Percentiles rank a stretch among this genome's conserved stretches.
phyloP scores from a whole-genome alignment of 2,329 filamentous ascomycete species.

The Hortaea werneckii region DNA sequence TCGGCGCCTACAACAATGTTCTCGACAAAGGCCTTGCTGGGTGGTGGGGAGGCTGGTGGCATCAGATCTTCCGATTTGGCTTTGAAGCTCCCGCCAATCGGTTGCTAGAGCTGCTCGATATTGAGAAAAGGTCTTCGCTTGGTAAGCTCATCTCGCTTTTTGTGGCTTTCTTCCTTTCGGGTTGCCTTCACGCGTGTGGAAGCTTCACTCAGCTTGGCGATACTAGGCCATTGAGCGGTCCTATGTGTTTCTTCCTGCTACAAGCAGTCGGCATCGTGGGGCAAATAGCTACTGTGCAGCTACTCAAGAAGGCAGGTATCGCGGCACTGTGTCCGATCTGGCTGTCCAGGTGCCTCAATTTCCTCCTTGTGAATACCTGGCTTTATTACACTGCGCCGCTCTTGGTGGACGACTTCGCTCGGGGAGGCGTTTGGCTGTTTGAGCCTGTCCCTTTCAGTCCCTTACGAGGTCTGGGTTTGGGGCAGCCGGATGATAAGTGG shows the following conservation, averaged over 20 bases:
- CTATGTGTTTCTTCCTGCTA: slow-evolving; percentile 60
- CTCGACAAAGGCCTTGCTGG: slow-evolving; percentile 63
- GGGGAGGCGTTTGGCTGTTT: slow-evolving; percentile 64
- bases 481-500: slow-evolving; percentile 43
- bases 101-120: slow-evolving; percentile 26
- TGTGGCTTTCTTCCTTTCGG: slow-evolving; percentile 56
- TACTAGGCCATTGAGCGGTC: slow-evolving; percentile 43
- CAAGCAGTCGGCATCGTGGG: slow-evolving; percentile 56
- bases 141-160: slow-evolving; percentile 34
- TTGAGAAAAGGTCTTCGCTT: slow-evolving; percentile 24
- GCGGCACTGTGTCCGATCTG: slow-evolving; percentile 32
- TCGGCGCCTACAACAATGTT: slow-evolving; percentile 44
- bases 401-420: slow-evolving; percentile 67
- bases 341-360: slow-evolving; percentile 47
- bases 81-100: slow-evolving; percentile 53
- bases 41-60: slow-evolving; percentile 83
- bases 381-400: slow-evolving; percentile 54
- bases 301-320: slow-evolving; percentile 25
- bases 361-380: slow-evolving; percentile 55
- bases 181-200: slow-evolving; percentile 59
- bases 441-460: slow-evolving; percentile 73
- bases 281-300: slow-evolving; percentile 40
- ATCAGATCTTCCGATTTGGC: slow-evolving; percentile 72
- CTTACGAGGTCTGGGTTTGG: slow-evolving; percentile 56
- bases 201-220: slow-evolving; percentile 56